Evolutionary conservation across 148 eudicot genomes (phyloP).

Genomic region (Camellia sinensis): DNA sequence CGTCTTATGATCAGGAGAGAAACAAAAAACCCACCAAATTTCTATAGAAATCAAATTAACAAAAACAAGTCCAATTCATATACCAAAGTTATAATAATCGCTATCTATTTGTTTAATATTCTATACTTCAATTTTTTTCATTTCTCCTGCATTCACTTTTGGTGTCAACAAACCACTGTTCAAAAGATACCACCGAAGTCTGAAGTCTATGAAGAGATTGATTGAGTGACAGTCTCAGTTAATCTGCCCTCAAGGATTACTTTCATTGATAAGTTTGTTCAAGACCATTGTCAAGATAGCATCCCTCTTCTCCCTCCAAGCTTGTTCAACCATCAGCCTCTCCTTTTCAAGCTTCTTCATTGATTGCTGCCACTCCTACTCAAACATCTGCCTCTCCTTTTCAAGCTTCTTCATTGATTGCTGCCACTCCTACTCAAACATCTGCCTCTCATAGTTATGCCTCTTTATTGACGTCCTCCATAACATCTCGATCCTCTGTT

Average conservation of each 20-base stretch:
- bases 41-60: background rate
- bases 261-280: conserved; percentile 43
- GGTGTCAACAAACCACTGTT: background rate
- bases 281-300: conserved; percentile 43
- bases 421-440: conserved; percentile 52
- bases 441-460: conserved; percentile 37
- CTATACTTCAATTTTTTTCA: background rate
- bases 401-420: conserved; percentile 52
- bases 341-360: conserved; percentile 58
- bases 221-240: background rate
- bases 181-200: background rate
- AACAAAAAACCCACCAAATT: too few relatives aligned
- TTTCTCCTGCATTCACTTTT: background rate
- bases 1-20: background rate
- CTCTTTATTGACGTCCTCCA: conserved; percentile 53
- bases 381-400: conserved; percentile 44
- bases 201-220: background rate
- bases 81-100: background rate
- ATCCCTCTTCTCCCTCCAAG: conserved; percentile 54
- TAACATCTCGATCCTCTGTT: conserved; percentile 41
- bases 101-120: background rate
- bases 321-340: conserved; percentile 39
- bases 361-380: conserved; percentile 48
- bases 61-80: background rate
- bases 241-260: conserved; percentile 13